Evolutionary conservation across 495 filamentous ascomycete species (phyloP).

Genomic region (Xylaria scruposa): DNA sequence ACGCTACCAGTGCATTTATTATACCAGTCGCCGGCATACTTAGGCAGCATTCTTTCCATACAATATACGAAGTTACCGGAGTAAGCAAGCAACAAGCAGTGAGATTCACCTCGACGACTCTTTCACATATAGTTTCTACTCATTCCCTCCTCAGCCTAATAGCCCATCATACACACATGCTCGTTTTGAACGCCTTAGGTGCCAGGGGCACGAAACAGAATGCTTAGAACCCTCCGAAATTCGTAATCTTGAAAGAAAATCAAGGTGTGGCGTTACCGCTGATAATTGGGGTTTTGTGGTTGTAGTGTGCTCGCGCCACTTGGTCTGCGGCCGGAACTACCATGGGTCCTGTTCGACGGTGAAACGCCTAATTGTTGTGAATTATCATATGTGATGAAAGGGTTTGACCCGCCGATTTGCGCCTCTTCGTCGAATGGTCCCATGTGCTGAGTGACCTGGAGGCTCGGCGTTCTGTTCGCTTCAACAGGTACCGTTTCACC

Average conservation of each 20-base stretch:
- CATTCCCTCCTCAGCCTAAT: neutral
- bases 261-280: constrained; percentile 10
- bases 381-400: constrained; percentile 20
- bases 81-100: neutral
- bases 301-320: constrained; percentile 10
- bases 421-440: constrained; percentile 39
- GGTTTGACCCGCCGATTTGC: constrained; percentile 34
- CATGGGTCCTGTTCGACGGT: neutral
- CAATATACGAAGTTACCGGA: neutral
- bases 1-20: constrained; percentile 4
- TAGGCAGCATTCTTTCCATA: constrained; percentile 3
- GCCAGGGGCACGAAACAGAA: constrained; percentile 14
- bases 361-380: neutral
- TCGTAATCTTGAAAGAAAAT: constrained; percentile 3
- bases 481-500: constrained; percentile 47
- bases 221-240: neutral
- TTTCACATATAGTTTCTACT: neutral
- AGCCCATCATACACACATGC: neutral
- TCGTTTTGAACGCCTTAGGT: constrained; percentile 22
- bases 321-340: neutral
- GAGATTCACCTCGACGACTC: neutral
- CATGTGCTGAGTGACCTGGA: constrained; percentile 46
- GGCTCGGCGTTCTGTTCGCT: constrained; percentile 31
- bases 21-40: constrained; percentile 4
- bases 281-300: constrained; percentile 4